phyloP scores from a whole-genome alignment of 208 protist species.

The Acanthamoeba sp. region DNA sequence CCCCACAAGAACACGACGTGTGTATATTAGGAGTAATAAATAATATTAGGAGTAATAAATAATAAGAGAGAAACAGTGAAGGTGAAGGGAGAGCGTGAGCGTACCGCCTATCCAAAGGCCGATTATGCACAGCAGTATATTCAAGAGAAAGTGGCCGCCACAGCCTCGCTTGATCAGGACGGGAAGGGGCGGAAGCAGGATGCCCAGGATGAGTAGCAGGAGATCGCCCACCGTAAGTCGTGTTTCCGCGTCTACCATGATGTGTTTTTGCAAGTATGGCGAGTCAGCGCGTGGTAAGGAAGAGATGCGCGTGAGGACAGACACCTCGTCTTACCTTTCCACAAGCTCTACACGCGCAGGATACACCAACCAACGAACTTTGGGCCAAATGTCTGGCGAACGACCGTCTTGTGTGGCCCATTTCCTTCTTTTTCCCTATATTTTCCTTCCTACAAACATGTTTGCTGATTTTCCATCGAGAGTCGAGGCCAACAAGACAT shows the following conservation, averaged over 20 bases:
- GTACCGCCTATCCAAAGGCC: constrained; percentile 60
- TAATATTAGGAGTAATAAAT: not conserved
- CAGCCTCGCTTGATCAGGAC: constrained; percentile 62
- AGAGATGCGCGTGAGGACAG: too few relatives aligned
- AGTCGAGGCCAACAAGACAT: not conserved
- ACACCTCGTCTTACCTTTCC: too few relatives aligned
- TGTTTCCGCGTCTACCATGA: constrained; percentile 12
- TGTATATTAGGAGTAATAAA: not conserved
- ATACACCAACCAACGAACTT: too few relatives aligned
- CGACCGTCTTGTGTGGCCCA: too few relatives aligned
- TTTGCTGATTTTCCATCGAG: not conserved
- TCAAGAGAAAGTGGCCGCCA: not conserved
- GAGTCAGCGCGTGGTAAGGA: not conserved
- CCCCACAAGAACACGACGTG: not conserved
- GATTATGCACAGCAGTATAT: constrained; percentile 39
- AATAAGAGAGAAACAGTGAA: too few relatives aligned
- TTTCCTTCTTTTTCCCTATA: too few relatives aligned
- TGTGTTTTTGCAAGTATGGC: not conserved
- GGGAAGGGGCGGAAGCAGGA: constrained; percentile 30
- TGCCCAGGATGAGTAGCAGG: constrained; percentile 51
- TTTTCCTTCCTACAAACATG: too few relatives aligned
- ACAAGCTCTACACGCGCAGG: too few relatives aligned
- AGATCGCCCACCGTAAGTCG: constrained; percentile 39
- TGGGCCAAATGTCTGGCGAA: too few relatives aligned
- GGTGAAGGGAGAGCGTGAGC: not conserved